Base-by-base conservation (phyloP, 202 grass and related monocot species). In the Miscanthus sacchariflorus region DNA sequence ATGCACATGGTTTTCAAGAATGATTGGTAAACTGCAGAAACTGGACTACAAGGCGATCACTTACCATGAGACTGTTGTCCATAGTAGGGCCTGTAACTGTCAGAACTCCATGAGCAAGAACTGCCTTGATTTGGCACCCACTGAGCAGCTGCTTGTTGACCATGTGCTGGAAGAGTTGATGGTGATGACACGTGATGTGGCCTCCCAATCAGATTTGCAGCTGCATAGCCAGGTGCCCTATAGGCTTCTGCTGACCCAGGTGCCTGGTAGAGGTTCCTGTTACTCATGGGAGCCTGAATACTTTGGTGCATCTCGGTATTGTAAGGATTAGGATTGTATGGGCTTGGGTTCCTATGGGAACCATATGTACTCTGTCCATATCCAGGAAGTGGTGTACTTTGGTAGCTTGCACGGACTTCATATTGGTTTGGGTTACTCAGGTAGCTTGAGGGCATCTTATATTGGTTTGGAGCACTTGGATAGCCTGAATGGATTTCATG, bases 21-120 rank as follows among this genome's bases (percentile, higher is more conserved):
- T 76, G 15, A 18, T 69, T 24, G 27, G 19, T 28, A 67, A 77
- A 68, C 35, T 19, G 19, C n/a, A 74, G 52, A 45, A 68, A 79
- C 38, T 76, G 70, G 61, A 82, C 6, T 56, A 68, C 48, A 79
- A 35, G 28, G 28, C 69, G 45, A 75, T 81, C 76, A 46, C 80
- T 61, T 87, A 87, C 93, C 81, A 76, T 77, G 69, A 83, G 76
- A 79, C 33, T 85, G 76, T 44, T 85, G 84, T 77, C 45, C 73
- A 76, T 78, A 79, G 70, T 74, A 79, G 52, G 49, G 83, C 59
- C 15, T 25, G 39, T 87, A 88, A 58, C 48, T 79, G 58, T 43
- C 44, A 79, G 66, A 81, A 78, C 33, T 84, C 84, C 64, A 79
- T 4, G 66, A 30, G 45, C 59, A 27, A 70, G 42, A 76, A 70